Base-by-base conservation (phyloP, 805 yeast genomes). In the Tetrapisispora nanseiensis region DNA sequence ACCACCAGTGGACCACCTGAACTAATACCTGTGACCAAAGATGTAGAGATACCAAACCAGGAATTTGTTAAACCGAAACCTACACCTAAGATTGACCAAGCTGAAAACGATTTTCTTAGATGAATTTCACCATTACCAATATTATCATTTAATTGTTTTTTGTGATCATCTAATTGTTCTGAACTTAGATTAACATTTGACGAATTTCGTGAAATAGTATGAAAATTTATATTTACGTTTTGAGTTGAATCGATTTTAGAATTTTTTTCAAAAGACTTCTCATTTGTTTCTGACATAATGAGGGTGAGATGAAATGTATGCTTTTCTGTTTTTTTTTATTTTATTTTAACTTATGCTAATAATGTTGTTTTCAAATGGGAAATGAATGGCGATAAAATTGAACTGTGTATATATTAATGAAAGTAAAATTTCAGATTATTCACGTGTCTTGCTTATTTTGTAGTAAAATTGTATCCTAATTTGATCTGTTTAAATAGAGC, bases 41-140 rank as follows among this genome's bases (percentile, higher is more conserved):
- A 70, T 1, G 78, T 75, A n/a, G 79, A 72, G 18, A 76, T 73
- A 46, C 82, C 82, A 50, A 72, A 75, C 82, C 82, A 76, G 3
- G 80, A 74, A 55, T 76, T 76, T 13, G 82, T 76, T 43, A 76
- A 55, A 16, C 81, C 81, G 50, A 76, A 76, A 3, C 80, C 82
- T 21, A 76, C 77, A 37, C 81, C 82, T 27, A 76, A 60, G 18
- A 76, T 63, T 6, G 80, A 70, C 65, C 73, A 61, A 4, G 70
- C 51, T 0, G 75, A 65, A 45, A 74, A 74, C n/a, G 66, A 61
- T 52, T 68, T 68, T 30, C 66, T 50, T 46, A 62, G 42, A 29
- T 55, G 59, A 3, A 57, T 57, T 34, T 60, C 65, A 13, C 52
- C 62, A 19, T 23, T 29, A 15, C 26, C 32, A 23, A 16, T 11